Percentiles rank a stretch among this genome's conserved stretches.
Evolutionary conservation across 495 filamentous ascomycete genomes (phyloP).

Genomic region (Hypoxylon intermedium): DNA sequence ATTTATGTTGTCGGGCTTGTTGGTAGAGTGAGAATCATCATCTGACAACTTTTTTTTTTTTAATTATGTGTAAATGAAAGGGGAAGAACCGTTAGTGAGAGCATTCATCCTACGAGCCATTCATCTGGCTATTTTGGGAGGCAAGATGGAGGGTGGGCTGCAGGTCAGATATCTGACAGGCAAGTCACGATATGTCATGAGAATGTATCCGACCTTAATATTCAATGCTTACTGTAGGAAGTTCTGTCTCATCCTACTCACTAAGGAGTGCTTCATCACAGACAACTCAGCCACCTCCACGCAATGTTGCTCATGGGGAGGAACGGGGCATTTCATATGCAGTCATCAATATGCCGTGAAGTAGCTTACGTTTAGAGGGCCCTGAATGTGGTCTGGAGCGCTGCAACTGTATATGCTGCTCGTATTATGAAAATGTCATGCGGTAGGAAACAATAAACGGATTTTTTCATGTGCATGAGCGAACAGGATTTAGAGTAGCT

Average conservation of each 20-base stretch:
- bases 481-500: no score
- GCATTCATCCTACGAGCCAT: slow-evolving; percentile 21
- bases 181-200: background rate
- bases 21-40: background rate
- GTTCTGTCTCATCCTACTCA: no score
- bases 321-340: background rate
- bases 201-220: background rate
- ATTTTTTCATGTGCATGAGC: no score
- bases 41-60: background rate
- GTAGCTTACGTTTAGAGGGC: background rate
- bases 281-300: slow-evolving; percentile 33
- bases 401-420: slow-evolving; percentile 3
- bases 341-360: background rate
- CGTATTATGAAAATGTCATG: slow-evolving; percentile 4
- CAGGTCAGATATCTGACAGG: background rate
- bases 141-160: background rate
- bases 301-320: slow-evolving; percentile 1
- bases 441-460: no score
- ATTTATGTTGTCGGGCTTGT: background rate
- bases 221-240: background rate
- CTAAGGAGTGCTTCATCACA: slow-evolving; percentile 9
- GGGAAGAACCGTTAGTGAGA: slow-evolving; percentile 6
- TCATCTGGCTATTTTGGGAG: slow-evolving; percentile 1
- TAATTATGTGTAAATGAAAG: slow-evolving; percentile 18
- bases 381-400: background rate